A percentile compares a stretch with the other conserved stretches of the same genome.
These are phyloP conservation scores for Laetiporus sulphureus DNA, from an alignment of 1,284 basidiomycete genomes.

Conservation along the genomic window DNA sequence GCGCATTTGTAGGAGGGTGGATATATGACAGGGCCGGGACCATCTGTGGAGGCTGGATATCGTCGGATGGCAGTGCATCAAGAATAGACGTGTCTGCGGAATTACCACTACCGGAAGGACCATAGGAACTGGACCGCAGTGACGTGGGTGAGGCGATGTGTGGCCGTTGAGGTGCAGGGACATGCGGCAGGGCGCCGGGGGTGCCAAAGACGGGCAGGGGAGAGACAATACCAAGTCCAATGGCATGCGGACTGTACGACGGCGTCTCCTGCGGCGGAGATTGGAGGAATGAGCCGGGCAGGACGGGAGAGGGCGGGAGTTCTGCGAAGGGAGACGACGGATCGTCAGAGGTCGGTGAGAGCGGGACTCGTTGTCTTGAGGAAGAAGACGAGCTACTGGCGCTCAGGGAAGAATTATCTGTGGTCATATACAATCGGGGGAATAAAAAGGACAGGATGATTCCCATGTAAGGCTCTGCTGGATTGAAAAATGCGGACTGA, in stretches of 20 bases:
- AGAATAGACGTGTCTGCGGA: conserved; percentile 9
- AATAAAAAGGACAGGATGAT: conserved; percentile 28
- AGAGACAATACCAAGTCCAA: conserved; percentile 23
- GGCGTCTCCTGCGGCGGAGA: conserved; percentile 19
- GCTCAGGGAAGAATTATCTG: conserved; percentile 18
- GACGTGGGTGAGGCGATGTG: conserved; percentile 18
- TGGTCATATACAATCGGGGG: conserved; percentile 25
- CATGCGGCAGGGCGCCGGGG: no score
- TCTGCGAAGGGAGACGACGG: conserved; percentile 10
- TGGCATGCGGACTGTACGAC: conserved; percentile 19
- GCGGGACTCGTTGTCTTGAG: conserved; percentile 16
- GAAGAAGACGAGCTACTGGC: conserved; percentile 19
- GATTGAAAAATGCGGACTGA: neutral
- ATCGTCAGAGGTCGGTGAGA: conserved; percentile 6
- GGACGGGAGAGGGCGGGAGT: conserved; percentile 9
- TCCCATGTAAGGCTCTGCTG: conserved; percentile 22
- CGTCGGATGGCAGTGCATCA: conserved; percentile 12
- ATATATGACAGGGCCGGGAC: conserved; percentile 5
- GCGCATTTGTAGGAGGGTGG: neutral
- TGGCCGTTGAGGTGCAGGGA: conserved; percentile 14
- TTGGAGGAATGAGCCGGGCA: conserved; percentile 12
- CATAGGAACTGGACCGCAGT: conserved; percentile 16
- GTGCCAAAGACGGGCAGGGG: conserved; percentile 21
- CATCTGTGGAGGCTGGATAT: conserved; percentile 10
- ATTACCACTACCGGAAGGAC: no score